Percentiles rank a stretch among this genome's conserved stretches.
phyloP scores from a whole-genome alignment of 805 yeast genomes.

The Candida stauntonica region DNA sequence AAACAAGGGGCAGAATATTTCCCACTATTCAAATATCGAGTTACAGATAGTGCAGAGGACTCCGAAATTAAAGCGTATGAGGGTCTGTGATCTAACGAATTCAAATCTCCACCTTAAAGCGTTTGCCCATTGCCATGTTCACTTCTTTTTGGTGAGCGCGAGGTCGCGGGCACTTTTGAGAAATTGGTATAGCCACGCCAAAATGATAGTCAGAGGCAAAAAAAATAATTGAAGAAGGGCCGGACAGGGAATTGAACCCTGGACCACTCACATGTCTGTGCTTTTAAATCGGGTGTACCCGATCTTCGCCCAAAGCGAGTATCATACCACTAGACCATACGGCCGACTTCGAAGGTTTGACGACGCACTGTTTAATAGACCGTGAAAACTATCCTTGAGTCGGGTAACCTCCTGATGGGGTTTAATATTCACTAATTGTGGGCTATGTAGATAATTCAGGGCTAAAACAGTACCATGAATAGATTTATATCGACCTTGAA shows the following conservation, averaged over 20 bases:
- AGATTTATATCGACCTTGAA: no score
- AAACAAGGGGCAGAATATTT: no score
- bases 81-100: no score
- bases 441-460: no score
- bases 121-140: no score
- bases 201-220: not conserved
- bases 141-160: not conserved
- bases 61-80: no score
- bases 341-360: slow-evolving; percentile 16
- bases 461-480: no score
- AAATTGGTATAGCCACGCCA: slow-evolving; percentile 4
- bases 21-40: no score
- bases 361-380: not conserved
- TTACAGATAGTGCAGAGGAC: no score
- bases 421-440: no score
- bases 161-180: not conserved
- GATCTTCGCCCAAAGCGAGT: slow-evolving; percentile 29
- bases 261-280: slow-evolving; percentile 27
- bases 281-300: slow-evolving; percentile 9
- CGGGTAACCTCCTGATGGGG: not conserved
- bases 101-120: no score
- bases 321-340: slow-evolving; percentile 31
- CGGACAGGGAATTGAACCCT: slow-evolving; percentile 30
- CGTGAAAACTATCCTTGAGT: not conserved
- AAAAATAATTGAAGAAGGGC: slow-evolving; percentile 19